Evolutionary conservation across 1,284 basidiomycete genomes (phyloP).

Genomic region (Salmacisia buchloeana): DNA sequence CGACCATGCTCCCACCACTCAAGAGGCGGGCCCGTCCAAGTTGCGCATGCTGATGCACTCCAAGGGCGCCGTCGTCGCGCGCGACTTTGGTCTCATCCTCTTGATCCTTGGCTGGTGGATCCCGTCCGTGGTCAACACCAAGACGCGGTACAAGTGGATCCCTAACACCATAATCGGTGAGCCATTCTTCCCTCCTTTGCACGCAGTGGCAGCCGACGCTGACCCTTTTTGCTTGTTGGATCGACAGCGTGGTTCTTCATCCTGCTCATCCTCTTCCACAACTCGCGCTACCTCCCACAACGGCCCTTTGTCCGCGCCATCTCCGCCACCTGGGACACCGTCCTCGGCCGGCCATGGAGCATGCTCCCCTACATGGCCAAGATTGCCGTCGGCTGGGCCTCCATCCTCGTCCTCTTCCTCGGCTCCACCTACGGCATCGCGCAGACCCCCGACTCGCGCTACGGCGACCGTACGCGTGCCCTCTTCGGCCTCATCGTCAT

Average conservation of each 20-base stretch:
- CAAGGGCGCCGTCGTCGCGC: conserved; percentile 9
- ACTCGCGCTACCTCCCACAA: conserved; percentile 39
- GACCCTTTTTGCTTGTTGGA: conserved; percentile 15
- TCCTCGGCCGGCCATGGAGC: conserved; percentile 28
- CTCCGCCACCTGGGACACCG: conserved; percentile 22
- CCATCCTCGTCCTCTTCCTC: conserved; percentile 34
- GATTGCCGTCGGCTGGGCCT: conserved; percentile 32
- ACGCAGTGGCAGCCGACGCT: not conserved
- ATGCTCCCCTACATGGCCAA: conserved; percentile 30
- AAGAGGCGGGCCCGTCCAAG: conserved; percentile 8
- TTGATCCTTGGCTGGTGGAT: conserved; percentile 20
- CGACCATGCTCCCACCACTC: not conserved
- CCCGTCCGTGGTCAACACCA: conserved; percentile 14
- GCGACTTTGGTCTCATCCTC: conserved; percentile 21
- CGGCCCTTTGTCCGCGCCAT: conserved; percentile 31
- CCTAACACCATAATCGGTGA: conserved; percentile 11
- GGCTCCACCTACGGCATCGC: conserved; percentile 40
- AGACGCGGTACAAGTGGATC: conserved; percentile 13
- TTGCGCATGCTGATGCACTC: conserved; percentile 13
- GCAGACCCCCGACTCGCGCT: conserved; percentile 26
- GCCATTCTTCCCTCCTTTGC: not conserved
- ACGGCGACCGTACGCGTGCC: conserved; percentile 33
- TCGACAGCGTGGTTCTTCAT: conserved; percentile 41
- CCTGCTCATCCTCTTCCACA: conserved; percentile 45
- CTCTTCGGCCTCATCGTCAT: conserved; percentile 38